Evolutionary conservation across 2,329 filamentous ascomycete genomes (phyloP).

Genomic region (Pseudovirgaria hyperparasitica): DNA sequence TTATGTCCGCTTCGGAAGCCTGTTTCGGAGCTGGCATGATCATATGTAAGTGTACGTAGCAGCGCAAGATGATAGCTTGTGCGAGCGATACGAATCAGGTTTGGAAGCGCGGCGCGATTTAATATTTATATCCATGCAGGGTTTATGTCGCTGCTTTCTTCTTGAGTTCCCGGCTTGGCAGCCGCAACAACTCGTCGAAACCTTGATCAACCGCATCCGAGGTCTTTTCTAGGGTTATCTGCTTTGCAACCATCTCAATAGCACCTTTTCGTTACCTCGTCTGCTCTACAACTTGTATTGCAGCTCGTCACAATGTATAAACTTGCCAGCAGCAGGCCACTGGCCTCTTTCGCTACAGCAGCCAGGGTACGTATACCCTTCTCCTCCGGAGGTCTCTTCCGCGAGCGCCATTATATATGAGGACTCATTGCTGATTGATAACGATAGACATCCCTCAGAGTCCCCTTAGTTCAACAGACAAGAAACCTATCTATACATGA

Average conservation of each 20-base stretch:
- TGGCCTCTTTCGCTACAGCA: conserved; percentile 68
- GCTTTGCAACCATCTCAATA: no score
- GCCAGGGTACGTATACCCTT: conserved; percentile 49
- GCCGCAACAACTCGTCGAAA: no score
- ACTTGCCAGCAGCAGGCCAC: conserved; percentile 61
- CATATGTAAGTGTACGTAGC: conserved; percentile 3
- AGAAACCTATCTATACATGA: conserved; percentile 94
- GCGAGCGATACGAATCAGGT: no score
- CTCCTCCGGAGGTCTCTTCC: conserved; percentile 16
- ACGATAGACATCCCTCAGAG: conserved; percentile 44
- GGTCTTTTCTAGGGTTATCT: no score
- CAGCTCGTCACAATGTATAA: conserved; percentile 61
- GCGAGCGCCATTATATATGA: conserved; percentile 15
- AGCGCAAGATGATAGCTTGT: no score
- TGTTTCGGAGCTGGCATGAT: conserved; percentile 17
- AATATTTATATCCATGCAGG: no score
- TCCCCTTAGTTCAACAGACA: conserved; percentile 59
- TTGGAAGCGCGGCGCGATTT: no score
- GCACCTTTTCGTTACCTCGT: no score
- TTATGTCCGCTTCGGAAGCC: conserved; percentile 36
- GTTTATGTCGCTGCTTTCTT: no score
- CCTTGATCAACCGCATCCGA: no score
- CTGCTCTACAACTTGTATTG: no score
- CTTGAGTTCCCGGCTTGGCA: no score
- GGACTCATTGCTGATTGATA: conserved; percentile 12